A percentile compares a stretch with the other conserved stretches of the same genome.
These are phyloP conservation scores for Trebouxia sp. DNA, from an alignment of 139 green algal species.

Conservation along the genomic window DNA sequence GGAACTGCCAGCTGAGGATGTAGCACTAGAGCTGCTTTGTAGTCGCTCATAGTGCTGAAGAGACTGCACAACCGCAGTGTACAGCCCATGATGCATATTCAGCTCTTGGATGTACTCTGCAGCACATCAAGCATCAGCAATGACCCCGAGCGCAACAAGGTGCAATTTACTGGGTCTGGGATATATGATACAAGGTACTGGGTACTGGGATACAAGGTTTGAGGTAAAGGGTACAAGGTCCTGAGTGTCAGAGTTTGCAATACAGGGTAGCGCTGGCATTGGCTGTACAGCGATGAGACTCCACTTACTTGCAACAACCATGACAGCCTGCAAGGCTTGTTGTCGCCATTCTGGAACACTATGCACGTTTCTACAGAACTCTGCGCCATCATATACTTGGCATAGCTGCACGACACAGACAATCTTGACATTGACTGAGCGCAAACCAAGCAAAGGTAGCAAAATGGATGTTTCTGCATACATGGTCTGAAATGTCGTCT, in stretches of 20 bases:
- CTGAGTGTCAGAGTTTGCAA: no score
- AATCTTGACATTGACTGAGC: no score
- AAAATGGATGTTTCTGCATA: no score
- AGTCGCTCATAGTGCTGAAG: not conserved
- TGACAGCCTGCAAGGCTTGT: constrained; percentile 5
- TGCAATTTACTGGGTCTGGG: no score
- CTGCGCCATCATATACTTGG: constrained; percentile 6
- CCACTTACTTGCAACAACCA: constrained; percentile 12
- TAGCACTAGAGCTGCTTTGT: not conserved
- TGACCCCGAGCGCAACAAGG: no score
- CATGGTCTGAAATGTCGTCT: constrained; percentile 52
- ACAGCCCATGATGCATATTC: not conserved
- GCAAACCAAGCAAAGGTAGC: not conserved
- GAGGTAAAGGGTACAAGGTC: no score
- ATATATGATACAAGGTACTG: no score
- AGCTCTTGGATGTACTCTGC: constrained; percentile 27
- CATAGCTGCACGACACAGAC: constrained; percentile 2
- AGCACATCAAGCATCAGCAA: not conserved
- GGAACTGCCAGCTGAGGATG: not conserved
- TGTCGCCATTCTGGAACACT: not conserved
- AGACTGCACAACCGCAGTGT: not conserved
- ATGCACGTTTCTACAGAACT: constrained; percentile 25
- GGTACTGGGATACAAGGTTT: no score
- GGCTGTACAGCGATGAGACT: not conserved
- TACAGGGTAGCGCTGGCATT: no score